phyloP scores from a whole-genome alignment of 352 stramenopile species.

The Globisporangium uncinulatum region DNA sequence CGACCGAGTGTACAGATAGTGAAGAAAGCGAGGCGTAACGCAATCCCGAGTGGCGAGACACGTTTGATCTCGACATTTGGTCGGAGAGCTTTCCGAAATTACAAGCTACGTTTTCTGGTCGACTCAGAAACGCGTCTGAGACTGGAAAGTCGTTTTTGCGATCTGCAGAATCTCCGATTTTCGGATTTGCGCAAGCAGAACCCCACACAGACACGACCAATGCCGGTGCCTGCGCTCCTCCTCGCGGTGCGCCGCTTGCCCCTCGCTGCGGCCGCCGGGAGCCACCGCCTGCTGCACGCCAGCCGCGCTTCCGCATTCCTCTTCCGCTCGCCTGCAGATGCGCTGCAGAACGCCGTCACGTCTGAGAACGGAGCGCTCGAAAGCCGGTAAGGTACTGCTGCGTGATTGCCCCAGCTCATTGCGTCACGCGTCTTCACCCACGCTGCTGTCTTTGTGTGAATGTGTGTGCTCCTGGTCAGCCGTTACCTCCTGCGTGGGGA shows the following conservation, averaged over 20 bases:
- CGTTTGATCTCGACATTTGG: too few species aligned
- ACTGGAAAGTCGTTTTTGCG: too few species aligned
- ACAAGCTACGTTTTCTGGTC: too few species aligned
- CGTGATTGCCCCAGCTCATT: slow-evolving; percentile 2
- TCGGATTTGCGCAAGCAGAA: not conserved
- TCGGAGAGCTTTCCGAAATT: too few species aligned
- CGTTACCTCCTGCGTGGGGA: slow-evolving; percentile 68
- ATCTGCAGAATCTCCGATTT: not conserved
- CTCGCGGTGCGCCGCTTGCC: not conserved
- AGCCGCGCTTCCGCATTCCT: slow-evolving; percentile 35
- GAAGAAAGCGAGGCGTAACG: too few species aligned
- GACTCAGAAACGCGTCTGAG: too few species aligned
- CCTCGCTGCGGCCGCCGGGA: not conserved
- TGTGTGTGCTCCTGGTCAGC: slow-evolving; percentile 14
- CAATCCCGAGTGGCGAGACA: too few species aligned
- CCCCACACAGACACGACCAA: too few species aligned
- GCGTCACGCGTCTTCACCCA: too few species aligned
- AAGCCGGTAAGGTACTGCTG: slow-evolving; percentile 34
- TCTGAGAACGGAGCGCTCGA: slow-evolving; percentile 42
- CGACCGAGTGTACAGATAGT: too few species aligned
- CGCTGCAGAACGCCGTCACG: slow-evolving; percentile 30
- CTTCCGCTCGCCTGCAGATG: slow-evolving; percentile 47
- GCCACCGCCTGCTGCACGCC: slow-evolving; percentile 32
- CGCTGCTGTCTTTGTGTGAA: too few species aligned
- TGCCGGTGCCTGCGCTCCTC: not conserved